Percentiles rank a stretch among this genome's conserved stretches.
These are phyloP conservation scores for Ophiosphaerella korrae DNA, from an alignment of 2,329 filamentous ascomycete species.

Conservation along the genomic window DNA sequence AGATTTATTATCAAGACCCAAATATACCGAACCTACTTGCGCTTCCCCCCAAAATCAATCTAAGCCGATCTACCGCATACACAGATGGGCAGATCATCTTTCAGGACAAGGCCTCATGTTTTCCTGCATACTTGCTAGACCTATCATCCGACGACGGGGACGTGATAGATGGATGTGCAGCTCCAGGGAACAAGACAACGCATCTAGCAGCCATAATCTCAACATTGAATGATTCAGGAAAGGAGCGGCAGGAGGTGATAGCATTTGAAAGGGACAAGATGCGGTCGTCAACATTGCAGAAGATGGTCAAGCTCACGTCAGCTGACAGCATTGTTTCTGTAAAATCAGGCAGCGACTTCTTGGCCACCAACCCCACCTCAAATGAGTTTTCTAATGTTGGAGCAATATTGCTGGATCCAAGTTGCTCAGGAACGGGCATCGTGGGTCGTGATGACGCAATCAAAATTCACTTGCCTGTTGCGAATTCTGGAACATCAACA, in stretches of 20 bases:
- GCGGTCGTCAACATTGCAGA: conserved; percentile 76
- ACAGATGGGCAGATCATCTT: conserved; percentile 78
- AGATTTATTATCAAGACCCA: conserved; percentile 72
- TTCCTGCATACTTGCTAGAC: conserved; percentile 87
- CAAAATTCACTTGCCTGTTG: conserved; percentile 62
- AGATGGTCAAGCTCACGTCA: conserved; percentile 82
- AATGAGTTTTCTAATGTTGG: conserved; percentile 71
- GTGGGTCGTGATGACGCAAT: conserved; percentile 81
- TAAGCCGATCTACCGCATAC: conserved; percentile 77
- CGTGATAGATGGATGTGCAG: conserved; percentile 90
- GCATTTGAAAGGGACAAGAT: conserved; percentile 78
- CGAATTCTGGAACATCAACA: conserved; percentile 25
- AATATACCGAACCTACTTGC: conserved; percentile 86
- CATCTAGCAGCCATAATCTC: conserved; percentile 79
- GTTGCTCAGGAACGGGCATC: conserved; percentile 94
- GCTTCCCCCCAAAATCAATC: conserved; percentile 71
- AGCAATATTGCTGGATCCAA: conserved; percentile 85
- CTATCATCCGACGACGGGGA: conserved; percentile 70
- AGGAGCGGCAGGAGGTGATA: conserved; percentile 60
- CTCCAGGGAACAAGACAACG: conserved; percentile 96
- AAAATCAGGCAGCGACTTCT: conserved; percentile 78
- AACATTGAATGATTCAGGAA: conserved; percentile 41
- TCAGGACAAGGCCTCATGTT: conserved; percentile 96
- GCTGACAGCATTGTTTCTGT: conserved; percentile 70
- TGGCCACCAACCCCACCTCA: conserved; percentile 71